Conservation (phyloP, 345 rosid genomes). For the Eutrema heterophyllum region DNA sequence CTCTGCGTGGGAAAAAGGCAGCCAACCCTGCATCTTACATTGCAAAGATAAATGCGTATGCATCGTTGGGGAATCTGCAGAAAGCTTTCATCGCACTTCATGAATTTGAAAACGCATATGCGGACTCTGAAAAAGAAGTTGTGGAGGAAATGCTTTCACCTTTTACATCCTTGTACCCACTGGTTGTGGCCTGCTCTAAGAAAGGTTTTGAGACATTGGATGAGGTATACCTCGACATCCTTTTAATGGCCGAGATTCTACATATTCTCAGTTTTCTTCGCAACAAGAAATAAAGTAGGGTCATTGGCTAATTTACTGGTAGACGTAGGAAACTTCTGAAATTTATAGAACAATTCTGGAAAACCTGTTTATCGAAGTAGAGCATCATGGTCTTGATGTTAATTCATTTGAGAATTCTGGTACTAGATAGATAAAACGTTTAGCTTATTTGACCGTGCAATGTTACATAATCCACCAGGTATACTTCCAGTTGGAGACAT, state of each 20-base stretch:
- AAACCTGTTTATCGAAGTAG: background rate
- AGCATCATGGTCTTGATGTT: background rate
- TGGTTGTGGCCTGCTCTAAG: conserved; percentile 80
- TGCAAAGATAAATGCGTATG: conserved; percentile 74
- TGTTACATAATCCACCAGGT: conserved; percentile 46
- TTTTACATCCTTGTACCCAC: conserved; percentile 68
- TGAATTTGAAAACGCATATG: conserved; percentile 68
- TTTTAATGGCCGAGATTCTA: background rate
- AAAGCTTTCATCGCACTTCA: conserved; percentile 63
- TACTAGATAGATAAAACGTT: background rate
- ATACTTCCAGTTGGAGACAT: conserved; percentile 79
- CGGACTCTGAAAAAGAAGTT: conserved; percentile 34
- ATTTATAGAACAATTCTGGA: background rate
- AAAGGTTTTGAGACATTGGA: conserved; percentile 88
- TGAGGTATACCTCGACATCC: conserved; percentile 41
- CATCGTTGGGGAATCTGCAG: conserved; percentile 71
- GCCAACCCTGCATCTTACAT: conserved; percentile 69
- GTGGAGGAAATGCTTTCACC: conserved; percentile 79
- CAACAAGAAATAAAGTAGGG: background rate
- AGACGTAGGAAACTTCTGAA: background rate
- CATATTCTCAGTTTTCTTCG: background rate
- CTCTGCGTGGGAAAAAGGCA: conserved; percentile 59
- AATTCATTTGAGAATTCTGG: background rate
- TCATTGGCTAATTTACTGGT: background rate
- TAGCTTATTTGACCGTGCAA: conserved; percentile 11